Percentiles rank a stretch among this genome's conserved stretches.
phyloP scores from a whole-genome alignment of 768 basidiomycete genomes.

The Crucibulum laeve region DNA sequence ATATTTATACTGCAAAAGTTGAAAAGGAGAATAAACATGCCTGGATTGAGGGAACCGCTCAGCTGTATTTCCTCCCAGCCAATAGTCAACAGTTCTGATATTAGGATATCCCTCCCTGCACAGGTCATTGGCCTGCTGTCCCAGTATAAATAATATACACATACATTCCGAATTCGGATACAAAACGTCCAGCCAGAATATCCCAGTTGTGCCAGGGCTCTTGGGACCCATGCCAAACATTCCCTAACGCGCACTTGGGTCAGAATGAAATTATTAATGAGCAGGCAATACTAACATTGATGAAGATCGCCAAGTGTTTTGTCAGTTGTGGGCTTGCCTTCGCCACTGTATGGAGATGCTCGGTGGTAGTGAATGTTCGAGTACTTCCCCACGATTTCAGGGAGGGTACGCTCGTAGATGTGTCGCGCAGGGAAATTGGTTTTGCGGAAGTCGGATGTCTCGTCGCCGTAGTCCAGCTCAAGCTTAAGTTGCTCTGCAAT shows the following conservation, averaged over 20 bases:
- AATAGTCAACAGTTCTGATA: conserved; percentile 84
- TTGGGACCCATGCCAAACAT: conserved; percentile 93
- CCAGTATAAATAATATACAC: conserved; percentile 11
- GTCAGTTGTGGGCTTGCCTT: conserved; percentile 70
- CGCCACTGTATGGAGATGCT: conserved; percentile 82
- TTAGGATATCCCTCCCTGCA: conserved; percentile 85
- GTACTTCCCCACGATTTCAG: conserved; percentile 60
- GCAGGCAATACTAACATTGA: conserved; percentile 54
- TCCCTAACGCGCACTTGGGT: conserved; percentile 43
- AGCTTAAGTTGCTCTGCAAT: conserved; percentile 78
- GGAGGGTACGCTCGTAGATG: conserved; percentile 86
- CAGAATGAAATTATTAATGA: conserved; percentile 4
- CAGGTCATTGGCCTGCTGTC: neutral
- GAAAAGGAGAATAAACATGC: too few species aligned
- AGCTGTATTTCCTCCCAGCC: conserved; percentile 68
- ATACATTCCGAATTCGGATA: conserved; percentile 93
- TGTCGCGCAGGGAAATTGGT: conserved; percentile 86
- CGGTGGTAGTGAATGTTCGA: conserved; percentile 80
- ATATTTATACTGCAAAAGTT: neutral
- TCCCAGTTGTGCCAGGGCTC: conserved; percentile 97
- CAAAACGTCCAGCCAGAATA: conserved; percentile 83
- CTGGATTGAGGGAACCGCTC: conserved; percentile 89
- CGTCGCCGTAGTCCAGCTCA: conserved; percentile 81
- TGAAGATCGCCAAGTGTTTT: conserved; percentile 83
- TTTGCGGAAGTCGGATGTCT: conserved; percentile 78